Base-by-base conservation (phyloP, 1,284 basidiomycete genomes). In the Ustilago nuda region DNA sequence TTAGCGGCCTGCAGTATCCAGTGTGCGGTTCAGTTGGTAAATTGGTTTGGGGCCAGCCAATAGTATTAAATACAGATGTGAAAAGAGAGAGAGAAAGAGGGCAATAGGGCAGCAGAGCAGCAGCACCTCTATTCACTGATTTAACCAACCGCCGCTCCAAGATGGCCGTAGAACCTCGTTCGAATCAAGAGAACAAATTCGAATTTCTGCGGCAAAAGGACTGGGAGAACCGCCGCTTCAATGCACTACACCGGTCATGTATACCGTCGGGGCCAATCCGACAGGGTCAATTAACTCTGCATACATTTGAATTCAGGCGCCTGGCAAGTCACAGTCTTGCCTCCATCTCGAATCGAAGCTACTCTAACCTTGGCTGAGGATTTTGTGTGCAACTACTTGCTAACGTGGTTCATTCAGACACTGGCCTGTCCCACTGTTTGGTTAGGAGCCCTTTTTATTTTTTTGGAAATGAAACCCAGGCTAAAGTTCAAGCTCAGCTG, bases 61-160 rank as follows among this genome's bases (percentile, higher is more conserved):
- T 32, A 11, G n/a, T 45, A 19, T 45, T 17, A 45, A 45, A 8
- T 9, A 50, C 48, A 12, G 3, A 53, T n/a, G n/a, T 30, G 27
- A 23, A n/a, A 8, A 8, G 13, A 9, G 23, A 19, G 23, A 27
- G 23, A 27, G 2, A 27, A 3, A 27, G 23, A 27, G 23, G 3
- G 23, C 23, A 27, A 3, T 2, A 27, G 23, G 23, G 23, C 23
- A 27, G 23, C 23, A 27, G 23, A 3, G 23, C 23, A 27, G 23
- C 23, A 19, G 19, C 19, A 19, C 65, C 65, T 67, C 65, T 58
- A 59, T 67, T 61, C 48, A 59, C 41, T 48, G 35, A 17, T 45
- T 36, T 51, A 37, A 48, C 58, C 58, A 67, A 48, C 65, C 65
- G 66, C 66, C 65, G 45, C 57, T 52, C 37, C 41, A 33, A 33